Conservation (phyloP, 129 eudicot genomes). For the Lonicera japonica region DNA sequence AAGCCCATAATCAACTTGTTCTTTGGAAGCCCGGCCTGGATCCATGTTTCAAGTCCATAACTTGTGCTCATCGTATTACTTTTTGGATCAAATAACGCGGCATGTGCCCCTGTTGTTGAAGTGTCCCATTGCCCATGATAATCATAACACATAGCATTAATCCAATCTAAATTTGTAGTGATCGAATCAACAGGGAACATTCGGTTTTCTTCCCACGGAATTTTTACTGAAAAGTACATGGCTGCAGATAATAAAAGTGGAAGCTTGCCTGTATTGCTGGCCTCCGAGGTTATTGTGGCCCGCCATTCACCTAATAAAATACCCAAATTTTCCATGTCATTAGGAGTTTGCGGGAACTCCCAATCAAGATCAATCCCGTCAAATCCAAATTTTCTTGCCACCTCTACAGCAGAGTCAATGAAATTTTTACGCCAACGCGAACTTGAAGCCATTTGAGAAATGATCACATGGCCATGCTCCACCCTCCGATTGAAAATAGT, state of each 20-base stretch:
- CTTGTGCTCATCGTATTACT: constrained; percentile 61
- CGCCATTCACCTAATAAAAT: constrained; percentile 55
- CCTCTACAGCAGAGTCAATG: constrained; percentile 52
- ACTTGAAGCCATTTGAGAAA: constrained; percentile 46
- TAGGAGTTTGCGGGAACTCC: constrained; percentile 54
- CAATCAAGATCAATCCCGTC: constrained; percentile 77
- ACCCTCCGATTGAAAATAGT: constrained; percentile 60
- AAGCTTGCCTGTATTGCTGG: constrained; percentile 25
- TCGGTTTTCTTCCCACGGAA: constrained; percentile 17
- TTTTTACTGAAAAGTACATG: constrained; percentile 45
- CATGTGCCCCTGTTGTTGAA: constrained; percentile 51
- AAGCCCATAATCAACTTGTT: constrained; percentile 67
- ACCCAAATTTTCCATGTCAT: constrained; percentile 50
- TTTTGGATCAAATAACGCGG: constrained; percentile 46
- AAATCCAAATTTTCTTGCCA: constrained; percentile 60
- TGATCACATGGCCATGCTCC: constrained; percentile 14
- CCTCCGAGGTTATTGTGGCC: constrained; percentile 45
- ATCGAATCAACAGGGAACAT: constrained; percentile 44
- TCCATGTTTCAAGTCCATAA: constrained; percentile 65
- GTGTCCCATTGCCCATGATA: constrained; percentile 61
- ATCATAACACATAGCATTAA: constrained; percentile 72
- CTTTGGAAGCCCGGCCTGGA: constrained; percentile 43
- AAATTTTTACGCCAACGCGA: constrained; percentile 31
- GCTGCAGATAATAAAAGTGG: constrained; percentile 64
- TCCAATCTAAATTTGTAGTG: constrained; percentile 58